Conservation (phyloP, 1,284 basidiomycete species). For the Inonotus hispidus region DNA sequence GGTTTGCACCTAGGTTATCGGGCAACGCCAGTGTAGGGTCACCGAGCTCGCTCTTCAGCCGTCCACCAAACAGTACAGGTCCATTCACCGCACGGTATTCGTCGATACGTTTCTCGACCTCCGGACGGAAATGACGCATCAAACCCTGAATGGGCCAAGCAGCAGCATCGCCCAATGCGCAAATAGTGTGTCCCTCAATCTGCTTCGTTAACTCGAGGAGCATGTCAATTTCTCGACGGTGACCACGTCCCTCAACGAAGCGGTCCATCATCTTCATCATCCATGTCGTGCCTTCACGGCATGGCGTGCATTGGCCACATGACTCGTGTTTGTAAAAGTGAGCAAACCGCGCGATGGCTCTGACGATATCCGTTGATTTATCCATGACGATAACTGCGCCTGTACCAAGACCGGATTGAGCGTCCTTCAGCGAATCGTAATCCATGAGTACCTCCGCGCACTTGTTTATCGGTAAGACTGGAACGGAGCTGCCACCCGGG, state of each 20-base stretch:
- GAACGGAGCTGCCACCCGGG: constrained; percentile 93
- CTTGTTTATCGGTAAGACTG: constrained; percentile 81
- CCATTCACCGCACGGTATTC: constrained; percentile 79
- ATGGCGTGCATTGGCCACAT: constrained; percentile 97
- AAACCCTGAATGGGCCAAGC: constrained; percentile 98
- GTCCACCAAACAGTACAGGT: constrained; percentile 85
- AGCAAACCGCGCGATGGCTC: constrained; percentile 90
- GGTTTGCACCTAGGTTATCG: constrained; percentile 68
- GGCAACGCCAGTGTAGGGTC: constrained; percentile 72
- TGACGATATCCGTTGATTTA: constrained; percentile 92
- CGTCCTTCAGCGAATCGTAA: constrained; percentile 96
- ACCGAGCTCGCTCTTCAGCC: constrained; percentile 60
- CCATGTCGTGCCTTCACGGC: constrained; percentile 95
- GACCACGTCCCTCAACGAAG: constrained; percentile 83
- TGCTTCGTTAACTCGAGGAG: constrained; percentile 94
- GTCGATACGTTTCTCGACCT: constrained; percentile 85
- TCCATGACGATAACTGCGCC: constrained; percentile 99
- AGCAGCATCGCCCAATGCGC: constrained; percentile 94
- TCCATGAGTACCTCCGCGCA: constrained; percentile 94
- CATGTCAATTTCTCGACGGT: constrained; percentile 96
- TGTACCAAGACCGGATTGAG: constrained; percentile 91
- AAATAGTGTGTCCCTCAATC: constrained; percentile 94
- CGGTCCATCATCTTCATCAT: constrained; percentile 99
- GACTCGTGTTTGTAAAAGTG: constrained; percentile 98
- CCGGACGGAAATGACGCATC: constrained; percentile 94